Evolutionary conservation across 495 filamentous ascomycete genomes (phyloP), one percentile per base, ranked within the genome.

Genomic region (Neurospora sp.): DNA sequence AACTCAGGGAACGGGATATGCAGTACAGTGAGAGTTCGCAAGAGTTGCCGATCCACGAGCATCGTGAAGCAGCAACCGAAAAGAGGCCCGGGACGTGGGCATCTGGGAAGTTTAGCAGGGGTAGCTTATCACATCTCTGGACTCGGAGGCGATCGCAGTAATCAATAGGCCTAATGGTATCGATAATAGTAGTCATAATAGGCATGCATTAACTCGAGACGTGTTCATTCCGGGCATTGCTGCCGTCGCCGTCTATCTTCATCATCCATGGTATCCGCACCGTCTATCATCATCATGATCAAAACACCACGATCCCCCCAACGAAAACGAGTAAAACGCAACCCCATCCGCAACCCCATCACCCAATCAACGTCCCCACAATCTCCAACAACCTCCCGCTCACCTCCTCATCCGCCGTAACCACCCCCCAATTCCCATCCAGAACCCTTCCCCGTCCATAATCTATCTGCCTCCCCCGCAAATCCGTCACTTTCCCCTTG

Each of bases 401-500:
- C 3, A 81, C 74, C 22, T 68, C 75, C 73, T 75, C 74, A 44
- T 78, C 75, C 0, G 78, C 78, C 14, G 75, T 76, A 8, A 81
- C 73, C 40, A 81, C 12, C 0, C 79, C 79, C 73, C 77, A 79
- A 44, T 76, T 81, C 6, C 53, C 74, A 8, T 69, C 39, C 37
- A 81, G 27, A 47, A 77, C 77, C 71, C 82, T 80, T 31, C 84
- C 83, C 14, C 74, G 74, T 4, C 78, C 78, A 68, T 83, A 80
- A 68, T 85, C 80, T 1, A 86, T 79, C 3, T 73, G 72, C 69
- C 81, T 81, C 7, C 87, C 83, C 8, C 83, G 74, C 44, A 90
- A 73, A 73, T 90, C 88, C 8, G 84, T 88, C 10, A 90, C 81
- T 39, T 80, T 82, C 44, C 85, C 86, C 0, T 42, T 68, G 0